Base-by-base conservation (phyloP, 306 rosid species). In the Acmispon strigosus region DNA sequence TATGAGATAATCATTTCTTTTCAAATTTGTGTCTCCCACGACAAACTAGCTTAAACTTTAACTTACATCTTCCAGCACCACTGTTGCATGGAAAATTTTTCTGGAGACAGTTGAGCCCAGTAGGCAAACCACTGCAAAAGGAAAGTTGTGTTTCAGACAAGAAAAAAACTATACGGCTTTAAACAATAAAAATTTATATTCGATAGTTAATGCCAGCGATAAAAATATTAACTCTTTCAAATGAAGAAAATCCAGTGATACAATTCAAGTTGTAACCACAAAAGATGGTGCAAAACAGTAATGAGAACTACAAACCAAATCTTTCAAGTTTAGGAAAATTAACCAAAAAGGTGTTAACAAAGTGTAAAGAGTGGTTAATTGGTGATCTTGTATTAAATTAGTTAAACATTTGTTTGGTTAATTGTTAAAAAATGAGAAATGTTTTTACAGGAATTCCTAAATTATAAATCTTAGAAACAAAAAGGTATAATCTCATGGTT, bases 21-120 rank as follows among this genome's bases (percentile, higher is more conserved):
- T 61, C 1, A 45, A 11, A 32, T 52, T 7, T 27, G 32, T 27
- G 32, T 4, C 32, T 20, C 8, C 1, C 20, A 42, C 14, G 27
- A 63, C 45, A 85, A 41, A 51, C 29, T 12, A 80, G 22, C n/a
- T 54, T 61, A 56, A 15, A 76, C 41, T 16, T 24, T 15, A 66
- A 77, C 96, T 83, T 86, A 92, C 98, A 90, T 69, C 47, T 47
- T 73, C 83, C 83, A 19, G 14, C 6, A 19, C 86, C 96, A 15
- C 80, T 66, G 50, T 80, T 70, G 82, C 98, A 92, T 59, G 92
- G 88, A 64, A 90, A 92, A 43, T 57, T 67, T 54, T 39, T 79
- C 64, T 90, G 96, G 75, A 92, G 89, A 81, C 96, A 92, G 49
- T 80, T 69, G 75, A 85, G 74, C 61, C 96, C 86, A 10, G 85